Conservation (phyloP, 2,329 filamentous ascomycete genomes). For the Cladophialophora carrionii region DNA sequence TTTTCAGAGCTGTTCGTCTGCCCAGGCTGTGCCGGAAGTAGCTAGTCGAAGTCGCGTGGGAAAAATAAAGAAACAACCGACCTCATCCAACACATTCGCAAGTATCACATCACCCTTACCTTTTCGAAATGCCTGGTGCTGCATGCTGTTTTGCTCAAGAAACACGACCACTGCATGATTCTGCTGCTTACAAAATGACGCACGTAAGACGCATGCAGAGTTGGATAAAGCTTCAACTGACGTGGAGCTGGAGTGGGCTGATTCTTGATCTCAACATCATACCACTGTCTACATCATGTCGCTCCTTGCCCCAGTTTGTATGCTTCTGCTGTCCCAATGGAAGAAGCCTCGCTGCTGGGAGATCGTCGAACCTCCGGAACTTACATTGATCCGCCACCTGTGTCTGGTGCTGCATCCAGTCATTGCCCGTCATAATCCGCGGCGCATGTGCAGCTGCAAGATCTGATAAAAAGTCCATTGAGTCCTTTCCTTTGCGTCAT, state of each 20-base stretch:
- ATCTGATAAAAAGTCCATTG: neutral
- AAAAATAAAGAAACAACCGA: neutral
- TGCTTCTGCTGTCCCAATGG: neutral
- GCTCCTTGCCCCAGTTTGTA: neutral
- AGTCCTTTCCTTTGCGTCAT: neutral
- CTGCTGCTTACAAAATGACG: slow-evolving; percentile 9
- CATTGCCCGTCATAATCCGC: neutral
- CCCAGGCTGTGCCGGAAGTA: neutral
- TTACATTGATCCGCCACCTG: neutral
- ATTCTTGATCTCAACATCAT: slow-evolving; percentile 16
- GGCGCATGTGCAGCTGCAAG: neutral
- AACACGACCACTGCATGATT: neutral
- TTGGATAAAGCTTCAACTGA: neutral
- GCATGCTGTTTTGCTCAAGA: neutral
- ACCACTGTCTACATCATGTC: slow-evolving; percentile 8
- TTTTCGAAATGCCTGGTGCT: neutral
- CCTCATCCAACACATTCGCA: neutral
- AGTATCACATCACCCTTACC: neutral
- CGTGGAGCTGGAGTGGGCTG: slow-evolving; percentile 8
- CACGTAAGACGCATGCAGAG: slow-evolving; percentile 15
- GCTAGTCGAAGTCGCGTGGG: neutral
- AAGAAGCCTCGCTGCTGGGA: neutral
- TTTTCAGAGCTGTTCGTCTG: neutral
- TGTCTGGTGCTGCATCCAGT: neutral
- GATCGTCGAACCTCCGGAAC: neutral